Evolutionary conservation across 2,329 filamentous ascomycete species (phyloP).

Genomic region (Cercospora citrullina): DNA sequence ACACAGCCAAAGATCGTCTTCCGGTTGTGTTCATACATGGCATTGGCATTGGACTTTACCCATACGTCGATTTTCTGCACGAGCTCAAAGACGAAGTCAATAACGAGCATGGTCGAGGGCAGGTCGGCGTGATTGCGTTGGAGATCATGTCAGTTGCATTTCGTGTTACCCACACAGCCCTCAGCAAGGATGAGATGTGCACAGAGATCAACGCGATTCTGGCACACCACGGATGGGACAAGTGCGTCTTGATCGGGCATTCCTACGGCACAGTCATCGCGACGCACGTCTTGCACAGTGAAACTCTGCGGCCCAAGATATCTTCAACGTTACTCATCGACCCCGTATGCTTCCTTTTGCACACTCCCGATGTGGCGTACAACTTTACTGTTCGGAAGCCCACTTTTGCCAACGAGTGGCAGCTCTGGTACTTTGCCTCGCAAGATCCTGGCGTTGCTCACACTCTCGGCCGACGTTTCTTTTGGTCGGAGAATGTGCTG

Average conservation of each 20-base stretch:
- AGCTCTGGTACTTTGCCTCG: slow-evolving; percentile 69
- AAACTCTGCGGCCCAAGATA: slow-evolving; percentile 48
- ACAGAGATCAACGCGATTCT: slow-evolving; percentile 59
- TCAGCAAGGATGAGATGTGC: slow-evolving; percentile 57
- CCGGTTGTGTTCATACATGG: slow-evolving; percentile 71
- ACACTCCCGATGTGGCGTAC: slow-evolving; percentile 68
- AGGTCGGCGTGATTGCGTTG: slow-evolving; percentile 63
- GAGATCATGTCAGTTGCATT: slow-evolving; percentile 66
- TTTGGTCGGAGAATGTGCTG: slow-evolving; percentile 69
- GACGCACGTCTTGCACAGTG: slow-evolving; percentile 60
- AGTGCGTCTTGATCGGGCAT: slow-evolving; percentile 62
- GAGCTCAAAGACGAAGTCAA: slow-evolving; percentile 14
- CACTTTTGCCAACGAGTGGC: slow-evolving; percentile 63
- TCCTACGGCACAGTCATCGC: slow-evolving; percentile 63
- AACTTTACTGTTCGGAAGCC: slow-evolving; percentile 60
- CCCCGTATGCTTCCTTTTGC: slow-evolving; percentile 66
- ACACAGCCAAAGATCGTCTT: slow-evolving; percentile 57
- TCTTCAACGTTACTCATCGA: slow-evolving; percentile 57
- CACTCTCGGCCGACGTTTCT: slow-evolving; percentile 64
- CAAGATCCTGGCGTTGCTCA: slow-evolving; percentile 67
- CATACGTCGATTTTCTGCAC: slow-evolving; percentile 51
- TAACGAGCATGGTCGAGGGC: slow-evolving; percentile 31
- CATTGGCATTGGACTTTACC: slow-evolving; percentile 59
- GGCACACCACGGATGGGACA: slow-evolving; percentile 57
- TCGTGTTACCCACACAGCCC: slow-evolving; percentile 58